Evolutionary conservation across 441 rosid genomes (phyloP), one percentile per base, ranked within the genome.

Genomic region (Gossypium aridum): DNA sequence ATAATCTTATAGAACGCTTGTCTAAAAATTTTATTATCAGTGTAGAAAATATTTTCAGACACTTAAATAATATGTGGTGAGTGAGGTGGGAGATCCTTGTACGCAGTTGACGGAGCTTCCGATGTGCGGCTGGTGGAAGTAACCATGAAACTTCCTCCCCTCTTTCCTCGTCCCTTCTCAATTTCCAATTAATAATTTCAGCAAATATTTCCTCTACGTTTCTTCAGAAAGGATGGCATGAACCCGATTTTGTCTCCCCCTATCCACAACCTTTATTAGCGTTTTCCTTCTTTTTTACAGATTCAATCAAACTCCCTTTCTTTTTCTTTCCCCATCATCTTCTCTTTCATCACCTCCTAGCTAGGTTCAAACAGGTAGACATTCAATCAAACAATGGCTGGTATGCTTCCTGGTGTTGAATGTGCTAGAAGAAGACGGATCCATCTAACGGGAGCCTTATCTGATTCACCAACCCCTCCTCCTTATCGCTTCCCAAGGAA

Each of bases 321-420:
- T 12, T 14, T 9, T 39, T 64, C 8, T 64, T 39, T 19, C 4
- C 26, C 4, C 16, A 9, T 19, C 2, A 14, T 45, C 20, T 47
- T 23, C 37, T 20, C 70, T 55, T 65, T 43, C 6, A 69, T 70
- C 39, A 2, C 71, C 7, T 64, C 17, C 64, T 25, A 12, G 37
- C 26, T 9, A 17, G 7, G 39, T 68, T 49, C 39, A 56, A 56
- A 31, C 37, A 31, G 37, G 37, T 31, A 31, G 37, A 5, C 37
- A 31, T 31, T 31, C 37, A 5, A 4, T 31, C 7, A 31, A 31
- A 14, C 70, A 55, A 94, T 94, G 97, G 94, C 96, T 4, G 97
- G 99, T 0, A 90, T 90, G 97, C 84, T 94, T 61, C 90, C 92
- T 49, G 98, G 98, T 39, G 98, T 92, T 68, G 94, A 94, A 81